Percentiles rank a stretch among this genome's conserved stretches.
Evolutionary conservation across 331 rosid species (phyloP).

Genomic region (Dryas integrifolia): DNA sequence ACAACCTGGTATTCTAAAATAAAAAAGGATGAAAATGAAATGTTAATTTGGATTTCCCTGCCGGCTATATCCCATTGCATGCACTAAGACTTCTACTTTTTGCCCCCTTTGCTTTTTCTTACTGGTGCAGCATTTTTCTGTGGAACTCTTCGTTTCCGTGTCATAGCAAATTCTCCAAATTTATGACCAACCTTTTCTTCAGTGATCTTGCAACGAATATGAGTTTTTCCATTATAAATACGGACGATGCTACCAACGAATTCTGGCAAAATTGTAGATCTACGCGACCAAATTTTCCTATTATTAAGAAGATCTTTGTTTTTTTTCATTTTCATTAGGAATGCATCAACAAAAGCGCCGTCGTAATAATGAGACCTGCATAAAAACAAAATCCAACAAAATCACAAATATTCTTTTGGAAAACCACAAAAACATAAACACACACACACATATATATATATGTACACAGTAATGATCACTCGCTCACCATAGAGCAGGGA

Average conservation of each 20-base stretch:
- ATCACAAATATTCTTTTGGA: not conserved
- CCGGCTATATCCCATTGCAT: not conserved
- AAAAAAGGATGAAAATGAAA: not conserved
- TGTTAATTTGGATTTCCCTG: not conserved
- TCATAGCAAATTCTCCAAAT: constrained; percentile 35
- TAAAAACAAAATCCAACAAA: not conserved
- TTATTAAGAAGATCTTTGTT: constrained; percentile 26
- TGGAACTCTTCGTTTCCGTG: constrained; percentile 26
- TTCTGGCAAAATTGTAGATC: constrained; percentile 33
- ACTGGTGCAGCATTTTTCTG: constrained; percentile 9
- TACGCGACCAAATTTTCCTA: constrained; percentile 31
- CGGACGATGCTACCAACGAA: constrained; percentile 27
- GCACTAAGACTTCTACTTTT: constrained; percentile 11
- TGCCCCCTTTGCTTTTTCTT: constrained; percentile 23
- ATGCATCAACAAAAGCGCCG: constrained; percentile 36
- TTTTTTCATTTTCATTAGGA: constrained; percentile 29
- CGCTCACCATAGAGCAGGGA: too few species aligned
- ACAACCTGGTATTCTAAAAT: not conserved
- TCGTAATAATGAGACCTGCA: constrained; percentile 19
- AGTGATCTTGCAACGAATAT: constrained; percentile 28
- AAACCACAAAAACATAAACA: not conserved
- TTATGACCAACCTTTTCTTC: constrained; percentile 37
- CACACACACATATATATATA: not conserved
- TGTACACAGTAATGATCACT: too few species aligned
- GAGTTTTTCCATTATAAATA: constrained; percentile 29